Evolutionary conservation across 257 asterid genomes (phyloP).

Genomic region (Ophiorrhiza pumila): DNA sequence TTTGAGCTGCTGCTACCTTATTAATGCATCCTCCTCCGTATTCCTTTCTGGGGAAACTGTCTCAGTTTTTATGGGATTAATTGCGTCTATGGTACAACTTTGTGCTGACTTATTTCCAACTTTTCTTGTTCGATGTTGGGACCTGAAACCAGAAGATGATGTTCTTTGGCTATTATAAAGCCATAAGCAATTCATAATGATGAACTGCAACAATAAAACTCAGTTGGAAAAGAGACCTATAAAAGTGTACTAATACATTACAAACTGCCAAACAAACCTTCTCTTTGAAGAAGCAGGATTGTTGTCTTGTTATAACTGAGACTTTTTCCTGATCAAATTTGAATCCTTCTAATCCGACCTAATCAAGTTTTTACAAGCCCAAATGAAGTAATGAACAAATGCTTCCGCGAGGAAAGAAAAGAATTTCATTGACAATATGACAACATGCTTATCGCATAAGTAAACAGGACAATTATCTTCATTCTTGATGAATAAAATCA

Average conservation of each 20-base stretch:
- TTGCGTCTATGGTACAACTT: not conserved
- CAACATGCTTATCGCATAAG: too few species aligned
- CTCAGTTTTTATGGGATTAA: not conserved
- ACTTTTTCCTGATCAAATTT: not conserved
- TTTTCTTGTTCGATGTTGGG: not conserved
- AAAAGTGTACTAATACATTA: not conserved
- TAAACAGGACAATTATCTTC: not conserved
- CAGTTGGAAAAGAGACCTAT: not conserved
- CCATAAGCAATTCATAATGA: not conserved
- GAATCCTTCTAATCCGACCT: constrained; percentile 6
- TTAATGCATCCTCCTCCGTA: not conserved
- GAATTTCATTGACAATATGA: not conserved
- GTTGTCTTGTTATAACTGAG: not conserved
- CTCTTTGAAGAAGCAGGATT: constrained; percentile 12
- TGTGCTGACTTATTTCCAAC: not conserved
- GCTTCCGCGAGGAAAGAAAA: not conserved
- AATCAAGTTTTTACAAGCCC: not conserved
- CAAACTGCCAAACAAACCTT: constrained; percentile 5
- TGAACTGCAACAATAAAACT: not conserved
- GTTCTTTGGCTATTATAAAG: not conserved
- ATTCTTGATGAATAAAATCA: too few species aligned
- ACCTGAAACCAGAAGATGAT: constrained; percentile 13
- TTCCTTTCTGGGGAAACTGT: not conserved
- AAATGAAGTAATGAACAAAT: not conserved
- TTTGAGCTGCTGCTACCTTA: not conserved